Evolutionary conservation across 2,329 filamentous ascomycete species (phyloP).

Genomic region (Fusarium chlamydosporum): DNA sequence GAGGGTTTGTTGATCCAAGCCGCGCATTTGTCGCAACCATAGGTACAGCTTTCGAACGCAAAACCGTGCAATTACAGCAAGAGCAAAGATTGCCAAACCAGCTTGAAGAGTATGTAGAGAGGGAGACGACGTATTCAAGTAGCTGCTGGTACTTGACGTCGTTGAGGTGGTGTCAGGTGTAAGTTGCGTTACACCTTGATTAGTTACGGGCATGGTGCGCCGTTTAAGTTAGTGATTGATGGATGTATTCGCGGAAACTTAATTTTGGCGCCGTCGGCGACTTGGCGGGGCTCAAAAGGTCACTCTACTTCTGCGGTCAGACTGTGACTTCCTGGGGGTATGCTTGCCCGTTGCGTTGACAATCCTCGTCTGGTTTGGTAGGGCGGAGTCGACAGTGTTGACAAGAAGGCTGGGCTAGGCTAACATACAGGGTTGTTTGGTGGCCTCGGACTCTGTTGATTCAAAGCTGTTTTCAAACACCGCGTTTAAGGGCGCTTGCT

Average conservation of each 20-base stretch:
- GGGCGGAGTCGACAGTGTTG: slow-evolving; percentile 47
- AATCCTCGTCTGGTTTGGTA: slow-evolving; percentile 51
- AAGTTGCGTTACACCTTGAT: slow-evolving; percentile 53
- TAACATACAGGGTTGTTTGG: slow-evolving; percentile 49
- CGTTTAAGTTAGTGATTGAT: slow-evolving; percentile 47
- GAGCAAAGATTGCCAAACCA: slow-evolving; percentile 54
- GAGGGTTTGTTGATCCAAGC: slow-evolving; percentile 45
- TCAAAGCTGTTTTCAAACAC: slow-evolving; percentile 20
- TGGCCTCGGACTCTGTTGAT: slow-evolving; percentile 37
- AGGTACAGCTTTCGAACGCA: slow-evolving; percentile 47
- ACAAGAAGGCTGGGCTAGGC: slow-evolving; percentile 46
- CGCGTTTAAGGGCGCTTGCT: slow-evolving; percentile 36
- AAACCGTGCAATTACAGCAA: slow-evolving; percentile 55
- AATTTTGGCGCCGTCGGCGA: slow-evolving; percentile 53
- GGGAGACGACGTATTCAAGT: slow-evolving; percentile 54
- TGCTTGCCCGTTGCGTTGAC: slow-evolving; percentile 50
- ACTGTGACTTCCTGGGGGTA: slow-evolving; percentile 52
- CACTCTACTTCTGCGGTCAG: slow-evolving; percentile 56
- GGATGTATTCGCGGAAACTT: slow-evolving; percentile 49
- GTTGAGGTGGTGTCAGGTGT: slow-evolving; percentile 50
- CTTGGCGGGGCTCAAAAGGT: slow-evolving; percentile 51
- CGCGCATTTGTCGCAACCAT: slow-evolving; percentile 50
- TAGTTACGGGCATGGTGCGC: slow-evolving; percentile 53
- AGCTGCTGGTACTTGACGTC: slow-evolving; percentile 47
- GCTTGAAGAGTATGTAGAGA: slow-evolving; percentile 49